Conservation (phyloP, 208 protist species). For the Wallacemonas rigidus region DNA sequence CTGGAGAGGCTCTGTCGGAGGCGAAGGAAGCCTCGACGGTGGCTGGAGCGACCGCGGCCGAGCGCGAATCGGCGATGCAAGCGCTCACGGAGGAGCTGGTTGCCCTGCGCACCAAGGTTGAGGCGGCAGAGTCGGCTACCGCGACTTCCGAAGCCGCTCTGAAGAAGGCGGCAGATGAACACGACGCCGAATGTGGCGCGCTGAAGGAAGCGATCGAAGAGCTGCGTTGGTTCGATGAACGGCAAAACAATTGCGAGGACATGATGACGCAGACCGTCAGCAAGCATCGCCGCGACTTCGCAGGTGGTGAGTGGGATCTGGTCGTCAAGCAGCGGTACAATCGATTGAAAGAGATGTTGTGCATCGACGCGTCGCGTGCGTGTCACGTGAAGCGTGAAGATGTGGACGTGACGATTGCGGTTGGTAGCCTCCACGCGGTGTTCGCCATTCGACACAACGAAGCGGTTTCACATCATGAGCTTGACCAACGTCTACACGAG, state of each 20-base stretch:
- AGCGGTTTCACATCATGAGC: constrained; percentile 32
- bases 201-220: constrained; percentile 7
- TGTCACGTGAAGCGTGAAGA: constrained; percentile 41
- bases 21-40: too few relatives aligned
- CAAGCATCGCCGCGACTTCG: constrained; percentile 18
- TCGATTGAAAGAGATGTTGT: constrained; percentile 29
- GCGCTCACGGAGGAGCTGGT: not conserved
- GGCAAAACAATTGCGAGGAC: constrained; percentile 12
- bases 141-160: not conserved
- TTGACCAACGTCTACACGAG: constrained; percentile 30
- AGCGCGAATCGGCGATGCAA: not conserved
- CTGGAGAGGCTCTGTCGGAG: too few relatives aligned
- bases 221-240: constrained; percentile 19
- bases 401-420: constrained; percentile 22
- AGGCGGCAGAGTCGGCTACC: constrained; percentile 7
- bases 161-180: not conserved
- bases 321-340: constrained; percentile 24
- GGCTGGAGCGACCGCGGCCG: too few relatives aligned
- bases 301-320: constrained; percentile 33
- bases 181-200: constrained; percentile 1
- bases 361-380: constrained; percentile 27
- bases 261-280: constrained; percentile 1
- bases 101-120: not conserved
- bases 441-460: constrained; percentile 44
- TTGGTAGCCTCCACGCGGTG: constrained; percentile 35